A percentile compares a stretch with the other conserved stretches of the same genome.
Conservation (phyloP, 371 early-diverging fungal species). For the Phascolomyces articulosus region DNA sequence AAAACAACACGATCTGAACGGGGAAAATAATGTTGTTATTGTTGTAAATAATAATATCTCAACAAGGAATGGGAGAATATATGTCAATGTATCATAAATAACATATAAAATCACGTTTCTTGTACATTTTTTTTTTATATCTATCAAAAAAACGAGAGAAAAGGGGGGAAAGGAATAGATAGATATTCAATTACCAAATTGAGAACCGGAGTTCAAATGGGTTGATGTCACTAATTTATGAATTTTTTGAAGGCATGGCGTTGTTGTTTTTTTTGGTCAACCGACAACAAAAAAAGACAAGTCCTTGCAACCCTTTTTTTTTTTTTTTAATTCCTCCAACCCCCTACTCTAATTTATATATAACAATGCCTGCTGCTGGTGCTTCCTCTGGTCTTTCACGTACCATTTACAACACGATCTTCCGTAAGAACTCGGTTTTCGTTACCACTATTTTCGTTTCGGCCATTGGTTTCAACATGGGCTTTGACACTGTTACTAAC, state of each 20-base stretch:
- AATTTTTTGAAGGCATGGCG: not conserved
- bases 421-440: slow-evolving; percentile 78
- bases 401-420: slow-evolving; percentile 66
- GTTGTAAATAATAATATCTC: too few relatives aligned
- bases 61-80: too few relatives aligned
- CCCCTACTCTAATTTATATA: slow-evolving; percentile 2
- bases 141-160: too few relatives aligned
- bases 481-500: slow-evolving; percentile 70
- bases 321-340: too few relatives aligned
- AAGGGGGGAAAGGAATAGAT: too few relatives aligned
- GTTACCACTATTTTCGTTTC: slow-evolving; percentile 72
- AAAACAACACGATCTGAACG: too few relatives aligned
- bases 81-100: too few relatives aligned
- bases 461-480: slow-evolving; percentile 82
- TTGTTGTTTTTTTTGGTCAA: not conserved
- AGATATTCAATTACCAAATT: too few relatives aligned
- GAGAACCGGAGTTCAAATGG: too few relatives aligned
- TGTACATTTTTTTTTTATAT: too few relatives aligned
- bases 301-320: not conserved
- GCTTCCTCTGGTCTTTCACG: slow-evolving; percentile 49
- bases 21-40: too few relatives aligned
- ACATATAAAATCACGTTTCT: too few relatives aligned
- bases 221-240: not conserved
- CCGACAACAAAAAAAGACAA: not conserved
- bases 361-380: slow-evolving; percentile 42